Percentiles rank a stretch among this genome's conserved stretches.
Evolutionary conservation across 345 rosid genomes (phyloP).

Genomic region (Rhizophora mangle): DNA sequence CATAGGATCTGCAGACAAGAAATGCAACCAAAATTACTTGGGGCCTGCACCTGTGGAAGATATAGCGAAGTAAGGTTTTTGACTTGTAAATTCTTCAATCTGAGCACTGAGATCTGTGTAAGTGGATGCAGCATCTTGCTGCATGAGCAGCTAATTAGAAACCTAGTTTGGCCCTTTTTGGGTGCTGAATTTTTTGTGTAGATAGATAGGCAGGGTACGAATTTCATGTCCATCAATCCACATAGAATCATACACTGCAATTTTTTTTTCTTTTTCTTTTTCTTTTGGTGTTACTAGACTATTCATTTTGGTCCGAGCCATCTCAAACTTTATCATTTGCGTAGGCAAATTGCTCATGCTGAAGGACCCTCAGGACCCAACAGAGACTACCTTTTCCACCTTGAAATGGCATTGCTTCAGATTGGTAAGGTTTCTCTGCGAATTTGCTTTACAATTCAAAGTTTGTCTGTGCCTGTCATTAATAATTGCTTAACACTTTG

Average conservation of each 20-base stretch:
- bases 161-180: no score
- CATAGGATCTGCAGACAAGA: constrained; percentile 75
- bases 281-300: background rate
- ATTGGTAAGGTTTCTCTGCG: constrained; percentile 35
- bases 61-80: constrained; percentile 57
- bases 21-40: constrained; percentile 62
- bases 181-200: no score
- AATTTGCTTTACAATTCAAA: background rate
- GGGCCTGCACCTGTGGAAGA: constrained; percentile 81
- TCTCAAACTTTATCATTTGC: background rate
- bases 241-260: background rate
- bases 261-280: background rate
- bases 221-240: background rate
- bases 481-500: background rate
- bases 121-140: background rate
- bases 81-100: no score
- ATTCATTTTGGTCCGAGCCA: background rate
- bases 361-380: constrained; percentile 96
- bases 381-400: constrained; percentile 79
- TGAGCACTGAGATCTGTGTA: background rate
- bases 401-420: constrained; percentile 64
- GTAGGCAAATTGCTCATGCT: constrained; percentile 68
- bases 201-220: no score
- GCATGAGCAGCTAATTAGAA: background rate
- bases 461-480: background rate